A percentile compares a stretch with the other conserved stretches of the same genome.
These are phyloP conservation scores for Triticum turgidum DNA, from an alignment of 176 grass and related monocot species.

Conservation along the genomic window DNA sequence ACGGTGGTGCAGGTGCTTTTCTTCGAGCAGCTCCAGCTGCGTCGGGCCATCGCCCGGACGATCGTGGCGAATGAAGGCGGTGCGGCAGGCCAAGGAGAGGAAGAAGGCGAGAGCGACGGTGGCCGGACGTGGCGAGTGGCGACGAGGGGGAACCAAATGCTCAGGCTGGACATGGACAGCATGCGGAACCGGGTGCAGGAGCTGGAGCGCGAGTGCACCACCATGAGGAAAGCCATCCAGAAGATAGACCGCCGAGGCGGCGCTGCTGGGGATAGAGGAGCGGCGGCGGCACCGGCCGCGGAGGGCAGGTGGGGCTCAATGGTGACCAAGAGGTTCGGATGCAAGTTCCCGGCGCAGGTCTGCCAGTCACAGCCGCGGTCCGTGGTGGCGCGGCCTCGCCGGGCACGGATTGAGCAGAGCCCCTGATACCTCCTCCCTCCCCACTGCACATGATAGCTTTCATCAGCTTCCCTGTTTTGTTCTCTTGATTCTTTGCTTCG, in stretches of 20 bases:
- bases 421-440: conserved; percentile 45
- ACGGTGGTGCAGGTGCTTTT: conserved; percentile 96
- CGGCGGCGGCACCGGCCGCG: not conserved
- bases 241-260: conserved; percentile 70
- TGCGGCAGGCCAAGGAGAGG: conserved; percentile 37
- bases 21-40: conserved; percentile 99
- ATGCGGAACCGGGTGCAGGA: conserved; percentile 91
- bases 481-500: conserved; percentile 49
- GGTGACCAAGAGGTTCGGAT: conserved; percentile 69
- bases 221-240: conserved; percentile 84
- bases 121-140: conserved; percentile 56
- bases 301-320: conserved; percentile 58
- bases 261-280: not conserved
- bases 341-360: conserved; percentile 90
- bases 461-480: conserved; percentile 27
- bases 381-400: conserved; percentile 68
- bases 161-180: conserved; percentile 96
- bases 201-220: conserved; percentile 88
- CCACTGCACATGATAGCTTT: conserved; percentile 30
- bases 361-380: conserved; percentile 85
- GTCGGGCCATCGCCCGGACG: conserved; percentile 68
- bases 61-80: conserved; percentile 65
- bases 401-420: conserved; percentile 62
- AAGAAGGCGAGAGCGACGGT: conserved; percentile 26
- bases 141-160: conserved; percentile 76